A percentile compares a stretch with the other conserved stretches of the same genome.
phyloP scores from a whole-genome alignment of 2,329 filamentous ascomycete genomes.

The Xylariaceae sp. region DNA sequence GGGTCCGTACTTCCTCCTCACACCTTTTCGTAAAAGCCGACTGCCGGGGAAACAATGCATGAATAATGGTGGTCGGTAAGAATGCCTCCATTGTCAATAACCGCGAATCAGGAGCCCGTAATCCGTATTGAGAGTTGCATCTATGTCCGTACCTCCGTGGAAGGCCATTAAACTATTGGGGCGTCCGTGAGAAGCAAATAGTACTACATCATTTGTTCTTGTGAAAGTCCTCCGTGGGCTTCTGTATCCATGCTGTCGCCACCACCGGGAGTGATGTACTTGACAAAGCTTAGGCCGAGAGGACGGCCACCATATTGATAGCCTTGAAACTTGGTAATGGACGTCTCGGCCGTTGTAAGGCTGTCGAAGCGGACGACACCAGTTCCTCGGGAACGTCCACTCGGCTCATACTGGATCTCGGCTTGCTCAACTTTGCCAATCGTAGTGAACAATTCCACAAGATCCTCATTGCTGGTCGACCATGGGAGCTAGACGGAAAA shows the following conservation, averaged over 20 bases:
- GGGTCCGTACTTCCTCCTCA: not conserved
- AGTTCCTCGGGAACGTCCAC: slow-evolving; percentile 87
- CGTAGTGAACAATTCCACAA: slow-evolving; percentile 93
- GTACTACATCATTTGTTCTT: slow-evolving; percentile 91
- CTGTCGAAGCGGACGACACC: slow-evolving; percentile 94
- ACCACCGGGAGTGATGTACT: slow-evolving; percentile 70
- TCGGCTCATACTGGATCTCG: slow-evolving; percentile 98
- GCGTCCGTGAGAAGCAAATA: not conserved
- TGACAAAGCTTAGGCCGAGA: slow-evolving; percentile 87
- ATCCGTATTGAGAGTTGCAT: not conserved
- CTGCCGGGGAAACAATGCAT: not conserved
- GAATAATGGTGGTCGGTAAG: slow-evolving; percentile 3
- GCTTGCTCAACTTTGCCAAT: slow-evolving; percentile 97
- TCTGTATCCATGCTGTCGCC: slow-evolving; percentile 79
- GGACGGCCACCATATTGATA: slow-evolving; percentile 97
- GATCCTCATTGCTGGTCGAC: slow-evolving; percentile 97
- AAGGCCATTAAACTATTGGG: not conserved
- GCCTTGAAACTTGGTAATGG: slow-evolving; percentile 94
- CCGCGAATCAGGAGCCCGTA: too few species aligned
- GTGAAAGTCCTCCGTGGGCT: slow-evolving; percentile 70
- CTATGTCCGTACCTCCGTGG: not conserved
- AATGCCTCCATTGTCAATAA: not conserved
- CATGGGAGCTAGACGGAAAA: slow-evolving; percentile 68
- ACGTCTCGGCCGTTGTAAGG: slow-evolving; percentile 79
- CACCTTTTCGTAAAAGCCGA: not conserved